Conservation (phyloP, 176 grass and related monocot genomes). For the Guadua angustifolia region DNA sequence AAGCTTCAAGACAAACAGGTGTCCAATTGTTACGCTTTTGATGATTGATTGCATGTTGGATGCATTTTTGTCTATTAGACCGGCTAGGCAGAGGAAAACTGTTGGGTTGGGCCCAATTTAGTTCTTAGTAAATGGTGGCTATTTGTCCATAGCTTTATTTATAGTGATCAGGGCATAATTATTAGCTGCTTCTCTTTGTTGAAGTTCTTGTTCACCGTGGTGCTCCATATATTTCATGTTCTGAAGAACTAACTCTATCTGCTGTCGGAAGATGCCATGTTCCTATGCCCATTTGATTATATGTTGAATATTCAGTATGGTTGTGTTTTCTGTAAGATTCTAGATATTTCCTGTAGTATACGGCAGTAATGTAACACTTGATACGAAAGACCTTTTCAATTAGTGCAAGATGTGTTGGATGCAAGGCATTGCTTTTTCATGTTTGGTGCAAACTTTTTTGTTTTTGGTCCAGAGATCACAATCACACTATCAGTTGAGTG, state of each 20-base stretch:
- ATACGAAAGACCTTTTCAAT: background rate
- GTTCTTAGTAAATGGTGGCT: constrained; percentile 7
- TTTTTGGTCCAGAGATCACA: constrained; percentile 13
- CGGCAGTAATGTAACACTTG: background rate
- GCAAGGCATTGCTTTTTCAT: constrained; percentile 24
- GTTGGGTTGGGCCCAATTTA: constrained; percentile 15
- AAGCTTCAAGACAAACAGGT: constrained; percentile 99
- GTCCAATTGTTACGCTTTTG: constrained; percentile 75
- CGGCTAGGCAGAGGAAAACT: background rate
- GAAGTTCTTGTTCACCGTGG: too few relatives aligned
- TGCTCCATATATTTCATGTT: constrained; percentile 22
- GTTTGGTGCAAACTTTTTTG: constrained; percentile 14
- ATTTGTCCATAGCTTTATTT: constrained; percentile 24
- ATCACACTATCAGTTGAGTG: constrained; percentile 10
- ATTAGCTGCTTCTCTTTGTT: constrained; percentile 4
- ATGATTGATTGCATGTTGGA: constrained; percentile 43
- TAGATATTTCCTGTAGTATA: constrained; percentile 22
- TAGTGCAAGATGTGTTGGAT: background rate
- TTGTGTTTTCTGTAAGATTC: constrained; percentile 20
- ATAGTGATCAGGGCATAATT: background rate
- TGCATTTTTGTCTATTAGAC: constrained; percentile 20
- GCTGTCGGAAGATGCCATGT: constrained; percentile 5
- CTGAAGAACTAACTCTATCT: constrained; percentile 21
- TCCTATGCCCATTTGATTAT: constrained; percentile 11
- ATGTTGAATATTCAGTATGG: constrained; percentile 9